A percentile compares a stretch with the other conserved stretches of the same genome.
These are phyloP conservation scores for Malus domestica DNA, from an alignment of 306 rosid genomes.

Conservation along the genomic window DNA sequence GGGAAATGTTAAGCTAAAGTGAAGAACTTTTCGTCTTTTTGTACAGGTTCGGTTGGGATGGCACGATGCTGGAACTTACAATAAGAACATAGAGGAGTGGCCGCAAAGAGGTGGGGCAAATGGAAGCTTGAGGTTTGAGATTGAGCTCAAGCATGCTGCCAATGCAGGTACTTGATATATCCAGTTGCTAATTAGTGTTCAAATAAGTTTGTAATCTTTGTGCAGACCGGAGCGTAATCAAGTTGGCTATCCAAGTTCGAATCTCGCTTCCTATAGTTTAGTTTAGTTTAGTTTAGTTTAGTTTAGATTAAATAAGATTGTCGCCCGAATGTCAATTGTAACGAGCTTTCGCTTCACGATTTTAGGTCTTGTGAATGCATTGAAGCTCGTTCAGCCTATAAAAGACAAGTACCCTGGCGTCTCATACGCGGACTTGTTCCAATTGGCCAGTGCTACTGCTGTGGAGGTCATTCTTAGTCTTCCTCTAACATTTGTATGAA, in stretches of 20 bases:
- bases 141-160: slow-evolving; percentile 86
- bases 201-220: not conserved
- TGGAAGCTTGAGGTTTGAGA: slow-evolving; percentile 83
- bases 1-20: not conserved
- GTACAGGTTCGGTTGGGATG: slow-evolving; percentile 87
- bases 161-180: slow-evolving; percentile 67
- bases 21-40: not conserved
- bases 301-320: too few relatives aligned
- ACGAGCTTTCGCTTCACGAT: slow-evolving; percentile 12
- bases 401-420: slow-evolving; percentile 81
- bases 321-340: not conserved
- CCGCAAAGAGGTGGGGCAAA: slow-evolving; percentile 94
- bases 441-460: slow-evolving; percentile 92
- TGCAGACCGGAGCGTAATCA: not conserved
- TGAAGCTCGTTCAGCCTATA: slow-evolving; percentile 93
- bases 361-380: slow-evolving; percentile 84
- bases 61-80: slow-evolving; percentile 97
- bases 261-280: too few relatives aligned
- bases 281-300: too few relatives aligned
- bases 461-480: slow-evolving; percentile 54
- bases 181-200: not conserved
- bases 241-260: not conserved
- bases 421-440: slow-evolving; percentile 95
- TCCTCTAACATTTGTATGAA: slow-evolving; percentile 4
- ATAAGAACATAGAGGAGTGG: slow-evolving; percentile 92